Conservation (phyloP, 495 filamentous ascomycete species). For the Aspergillus nidulans region DNA sequence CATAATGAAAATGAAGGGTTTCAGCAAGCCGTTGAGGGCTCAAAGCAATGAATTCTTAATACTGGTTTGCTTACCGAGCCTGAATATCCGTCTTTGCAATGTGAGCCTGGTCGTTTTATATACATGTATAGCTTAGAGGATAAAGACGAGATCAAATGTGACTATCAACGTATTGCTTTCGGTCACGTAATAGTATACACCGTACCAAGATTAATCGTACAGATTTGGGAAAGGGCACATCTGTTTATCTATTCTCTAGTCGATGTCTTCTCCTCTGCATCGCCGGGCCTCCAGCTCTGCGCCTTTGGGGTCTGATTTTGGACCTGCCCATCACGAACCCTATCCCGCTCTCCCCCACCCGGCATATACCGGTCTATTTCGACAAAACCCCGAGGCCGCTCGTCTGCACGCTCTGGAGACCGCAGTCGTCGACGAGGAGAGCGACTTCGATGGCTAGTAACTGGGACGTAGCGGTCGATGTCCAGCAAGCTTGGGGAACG, state of each 20-base stretch:
- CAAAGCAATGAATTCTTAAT: background rate
- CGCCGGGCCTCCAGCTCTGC: conserved; percentile 6
- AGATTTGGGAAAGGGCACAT: background rate
- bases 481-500: conserved; percentile 33
- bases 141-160: background rate
- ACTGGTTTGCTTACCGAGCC: background rate
- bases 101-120: background rate
- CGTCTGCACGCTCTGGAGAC: conserved; percentile 27
- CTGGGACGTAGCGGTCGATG: conserved; percentile 49
- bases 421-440: conserved; percentile 43
- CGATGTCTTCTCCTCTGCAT: conserved; percentile 20
- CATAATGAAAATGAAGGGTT: conserved; percentile 57
- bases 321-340: conserved; percentile 22
- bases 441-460: conserved; percentile 40
- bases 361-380: conserved; percentile 57
- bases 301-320: conserved; percentile 1
- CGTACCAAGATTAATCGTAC: conserved; percentile 1
- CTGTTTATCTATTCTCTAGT: conserved; percentile 12
- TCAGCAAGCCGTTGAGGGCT: conserved; percentile 27
- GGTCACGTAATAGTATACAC: background rate
- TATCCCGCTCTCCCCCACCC: conserved; percentile 13
- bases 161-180: conserved; percentile 4
- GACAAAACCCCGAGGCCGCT: conserved; percentile 20
- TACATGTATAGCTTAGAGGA: background rate
- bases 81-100: background rate